A percentile compares a stretch with the other conserved stretches of the same genome.
Conservation (phyloP, 768 basidiomycete species). For the Leccinellum rugosiceps region DNA sequence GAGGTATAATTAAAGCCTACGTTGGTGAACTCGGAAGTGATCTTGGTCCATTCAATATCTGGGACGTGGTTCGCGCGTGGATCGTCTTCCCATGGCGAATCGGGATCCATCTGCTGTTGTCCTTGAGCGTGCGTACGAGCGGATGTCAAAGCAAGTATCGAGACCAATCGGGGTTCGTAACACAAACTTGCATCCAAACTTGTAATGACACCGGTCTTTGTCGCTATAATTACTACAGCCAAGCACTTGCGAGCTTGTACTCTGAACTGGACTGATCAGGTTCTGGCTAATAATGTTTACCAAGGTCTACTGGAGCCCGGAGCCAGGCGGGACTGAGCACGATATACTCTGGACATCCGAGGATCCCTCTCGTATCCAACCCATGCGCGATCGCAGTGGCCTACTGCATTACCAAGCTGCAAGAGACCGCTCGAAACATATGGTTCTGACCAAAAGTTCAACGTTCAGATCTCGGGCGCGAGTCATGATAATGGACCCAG, state of each 20-base stretch:
- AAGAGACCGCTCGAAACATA: conserved; percentile 21
- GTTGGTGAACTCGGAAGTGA: conserved; percentile 69
- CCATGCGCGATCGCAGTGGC: conserved; percentile 14
- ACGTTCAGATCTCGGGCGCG: neutral
- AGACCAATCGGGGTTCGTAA: neutral
- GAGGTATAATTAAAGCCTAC: conserved; percentile 35
- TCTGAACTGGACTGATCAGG: neutral
- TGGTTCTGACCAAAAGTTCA: conserved; percentile 7
- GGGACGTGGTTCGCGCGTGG: conserved; percentile 31
- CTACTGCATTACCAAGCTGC: conserved; percentile 13
- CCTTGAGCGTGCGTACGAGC: neutral
- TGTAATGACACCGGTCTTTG: neutral
- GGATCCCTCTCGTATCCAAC: neutral
- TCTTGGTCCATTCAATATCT: conserved; percentile 64
- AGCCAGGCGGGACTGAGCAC: neutral
- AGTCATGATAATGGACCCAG: neutral
- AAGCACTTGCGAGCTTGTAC: neutral
- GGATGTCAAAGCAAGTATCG: neutral
- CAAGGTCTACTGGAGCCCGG: neutral
- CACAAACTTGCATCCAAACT: neutral
- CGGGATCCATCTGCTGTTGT: conserved; percentile 23
- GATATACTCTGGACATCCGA: neutral
- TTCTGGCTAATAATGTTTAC: neutral
- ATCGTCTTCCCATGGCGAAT: conserved; percentile 62
- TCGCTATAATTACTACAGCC: neutral